Conservation (phyloP, 495 filamentous ascomycete genomes). For the Xylaria acuta region DNA sequence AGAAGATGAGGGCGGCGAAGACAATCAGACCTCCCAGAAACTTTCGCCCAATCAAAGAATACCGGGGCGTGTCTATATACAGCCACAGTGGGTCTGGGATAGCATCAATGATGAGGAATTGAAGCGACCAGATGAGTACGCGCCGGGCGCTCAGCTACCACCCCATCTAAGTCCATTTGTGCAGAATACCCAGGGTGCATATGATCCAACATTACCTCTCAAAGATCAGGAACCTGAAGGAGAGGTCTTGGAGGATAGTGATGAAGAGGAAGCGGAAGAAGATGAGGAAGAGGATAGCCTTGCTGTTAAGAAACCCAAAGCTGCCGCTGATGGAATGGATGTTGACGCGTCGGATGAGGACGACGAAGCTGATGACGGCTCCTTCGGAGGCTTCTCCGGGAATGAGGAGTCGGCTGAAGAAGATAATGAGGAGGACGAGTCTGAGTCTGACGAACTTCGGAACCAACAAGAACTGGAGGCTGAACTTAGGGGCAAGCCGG, state of each 20-base stretch:
- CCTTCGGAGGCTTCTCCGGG: conserved; percentile 53
- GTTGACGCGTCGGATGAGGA: conserved; percentile 54
- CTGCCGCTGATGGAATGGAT: conserved; percentile 50
- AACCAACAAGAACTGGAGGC: conserved; percentile 91
- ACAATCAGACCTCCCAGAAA: conserved; percentile 61
- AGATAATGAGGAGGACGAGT: conserved; percentile 55
- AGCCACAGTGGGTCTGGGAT: conserved; percentile 99
- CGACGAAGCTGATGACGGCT: conserved; percentile 42
- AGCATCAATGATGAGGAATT: conserved; percentile 88
- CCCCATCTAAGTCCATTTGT: conserved; percentile 97
- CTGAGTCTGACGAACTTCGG: conserved; percentile 54
- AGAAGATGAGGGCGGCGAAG: conserved; percentile 61
- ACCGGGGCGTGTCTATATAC: conserved; percentile 87
- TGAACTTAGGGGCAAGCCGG: conserved; percentile 67
- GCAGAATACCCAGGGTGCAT: conserved; percentile 78
- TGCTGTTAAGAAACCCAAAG: conserved; percentile 52
- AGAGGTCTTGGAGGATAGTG: conserved; percentile 70
- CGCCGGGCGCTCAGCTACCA: conserved; percentile 84
- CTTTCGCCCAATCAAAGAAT: conserved; percentile 68
- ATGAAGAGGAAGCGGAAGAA: conserved; percentile 55
- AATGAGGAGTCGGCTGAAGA: conserved; percentile 44
- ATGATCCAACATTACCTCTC: conserved; percentile 84
- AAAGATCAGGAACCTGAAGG: conserved; percentile 84
- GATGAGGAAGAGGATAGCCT: conserved; percentile 46
- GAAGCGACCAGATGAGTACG: conserved; percentile 86